These are phyloP conservation scores for Ceratocystis albifundus DNA, from an alignment of 2,329 filamentous ascomycete genomes.

Conservation along the genomic window DNA sequence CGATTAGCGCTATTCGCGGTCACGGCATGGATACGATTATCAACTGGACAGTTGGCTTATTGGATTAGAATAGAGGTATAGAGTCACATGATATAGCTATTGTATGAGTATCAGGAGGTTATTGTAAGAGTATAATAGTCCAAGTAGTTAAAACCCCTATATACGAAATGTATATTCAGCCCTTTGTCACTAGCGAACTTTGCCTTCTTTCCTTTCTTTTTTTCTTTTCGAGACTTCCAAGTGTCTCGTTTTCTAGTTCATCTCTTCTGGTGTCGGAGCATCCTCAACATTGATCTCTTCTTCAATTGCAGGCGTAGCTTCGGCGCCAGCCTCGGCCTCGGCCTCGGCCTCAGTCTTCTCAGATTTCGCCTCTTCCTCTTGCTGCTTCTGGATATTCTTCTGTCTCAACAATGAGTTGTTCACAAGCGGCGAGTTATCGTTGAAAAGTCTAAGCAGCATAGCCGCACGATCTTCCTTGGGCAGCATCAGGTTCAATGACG, in stretches of 20 bases:
- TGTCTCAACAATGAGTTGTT: conserved; percentile 51
- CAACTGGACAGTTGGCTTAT: conserved; percentile 57
- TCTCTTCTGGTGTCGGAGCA: conserved; percentile 31
- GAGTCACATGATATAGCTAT: neutral
- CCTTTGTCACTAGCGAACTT: neutral
- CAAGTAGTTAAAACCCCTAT: conserved; percentile 16
- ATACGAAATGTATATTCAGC: neutral
- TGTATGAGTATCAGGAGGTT: neutral
- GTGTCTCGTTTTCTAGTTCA: conserved; percentile 3
- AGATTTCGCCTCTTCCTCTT: conserved; percentile 27
- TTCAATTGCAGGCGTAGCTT: conserved; percentile 25
- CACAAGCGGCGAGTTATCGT: conserved; percentile 73
- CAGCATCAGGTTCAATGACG: conserved; percentile 91
- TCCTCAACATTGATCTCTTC: conserved; percentile 31
- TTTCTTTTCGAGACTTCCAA: neutral
- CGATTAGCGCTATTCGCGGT: conserved; percentile 78
- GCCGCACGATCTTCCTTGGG: conserved; percentile 92
- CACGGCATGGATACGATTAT: conserved; percentile 69
- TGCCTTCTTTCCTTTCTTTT: neutral
- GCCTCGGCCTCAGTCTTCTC: conserved; percentile 27
- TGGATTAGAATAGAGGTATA: conserved; percentile 38
- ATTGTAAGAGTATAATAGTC: conserved; percentile 7
- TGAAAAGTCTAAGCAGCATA: conserved; percentile 82
- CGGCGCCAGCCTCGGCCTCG: conserved; percentile 26
- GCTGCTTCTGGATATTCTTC: conserved; percentile 32